Conservation (phyloP, 108 stramenopile species). For the Seminavis robusta region DNA sequence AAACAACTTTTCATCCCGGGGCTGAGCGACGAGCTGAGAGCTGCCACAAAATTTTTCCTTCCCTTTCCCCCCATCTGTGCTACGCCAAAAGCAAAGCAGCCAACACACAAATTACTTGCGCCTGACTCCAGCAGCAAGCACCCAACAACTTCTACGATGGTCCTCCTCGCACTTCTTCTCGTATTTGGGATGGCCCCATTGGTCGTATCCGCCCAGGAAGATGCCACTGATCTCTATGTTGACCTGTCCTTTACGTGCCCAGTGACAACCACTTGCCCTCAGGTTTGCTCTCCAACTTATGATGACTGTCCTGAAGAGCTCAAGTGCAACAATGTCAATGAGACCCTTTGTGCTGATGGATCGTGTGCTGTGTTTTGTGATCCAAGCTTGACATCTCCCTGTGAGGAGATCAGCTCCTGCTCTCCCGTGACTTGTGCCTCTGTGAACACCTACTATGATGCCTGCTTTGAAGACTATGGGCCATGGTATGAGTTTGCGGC, state of each 20-base stretch:
- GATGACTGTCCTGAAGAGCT: conserved; percentile 31
- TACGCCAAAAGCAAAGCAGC: too few species aligned
- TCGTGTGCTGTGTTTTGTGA: conserved; percentile 22
- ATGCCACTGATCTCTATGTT: conserved; percentile 47
- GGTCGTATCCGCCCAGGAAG: too few species aligned
- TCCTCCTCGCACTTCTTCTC: too few species aligned
- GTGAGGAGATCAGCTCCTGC: background rate
- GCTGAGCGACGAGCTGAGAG: too few species aligned
- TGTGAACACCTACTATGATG: conserved; percentile 7
- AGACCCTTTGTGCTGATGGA: conserved; percentile 41
- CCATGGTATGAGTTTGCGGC: background rate
- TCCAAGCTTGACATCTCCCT: conserved; percentile 1
- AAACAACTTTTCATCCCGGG: too few species aligned
- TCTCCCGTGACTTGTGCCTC: conserved; percentile 13
- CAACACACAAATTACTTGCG: too few species aligned
- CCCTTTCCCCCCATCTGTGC: too few species aligned
- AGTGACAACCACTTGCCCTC: conserved; percentile 35
- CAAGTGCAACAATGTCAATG: conserved; percentile 10
- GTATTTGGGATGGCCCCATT: too few species aligned
- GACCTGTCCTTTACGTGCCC: conserved; percentile 44
- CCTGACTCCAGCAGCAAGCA: too few species aligned
- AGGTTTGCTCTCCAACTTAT: conserved; percentile 31
- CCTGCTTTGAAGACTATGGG: conserved; percentile 1
- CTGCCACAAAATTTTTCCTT: too few species aligned
- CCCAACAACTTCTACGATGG: too few species aligned